Percentiles rank a stretch among this genome's conserved stretches.
phyloP scores from a whole-genome alignment of 208 protist genomes.

The Acanthamoeba healyi region DNA sequence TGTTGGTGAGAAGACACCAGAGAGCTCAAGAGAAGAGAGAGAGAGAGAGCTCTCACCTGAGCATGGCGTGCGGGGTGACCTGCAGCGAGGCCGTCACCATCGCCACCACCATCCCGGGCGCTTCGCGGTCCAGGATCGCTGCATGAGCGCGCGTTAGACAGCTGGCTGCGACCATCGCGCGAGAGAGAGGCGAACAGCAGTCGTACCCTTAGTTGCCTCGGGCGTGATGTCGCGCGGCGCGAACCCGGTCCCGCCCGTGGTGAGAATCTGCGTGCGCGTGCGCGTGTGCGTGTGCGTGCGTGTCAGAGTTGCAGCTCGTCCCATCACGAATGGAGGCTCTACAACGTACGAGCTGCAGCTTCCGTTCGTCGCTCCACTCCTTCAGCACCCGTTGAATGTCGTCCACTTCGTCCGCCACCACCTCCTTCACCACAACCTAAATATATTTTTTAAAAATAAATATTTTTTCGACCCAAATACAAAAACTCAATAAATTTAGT shows the following conservation, averaged over 20 bases:
- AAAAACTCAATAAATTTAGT: too few species aligned
- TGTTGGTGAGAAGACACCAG: background rate
- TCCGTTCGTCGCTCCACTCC: constrained; percentile 69
- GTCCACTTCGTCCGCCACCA: constrained; percentile 78
- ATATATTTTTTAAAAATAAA: background rate
- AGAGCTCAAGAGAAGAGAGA: background rate
- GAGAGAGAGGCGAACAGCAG: background rate
- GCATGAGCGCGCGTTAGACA: background rate
- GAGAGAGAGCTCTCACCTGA: background rate
- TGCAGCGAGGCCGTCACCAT: constrained; percentile 77
- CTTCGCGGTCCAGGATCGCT: constrained; percentile 68
- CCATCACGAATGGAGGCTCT: background rate
- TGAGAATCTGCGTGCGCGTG: constrained; percentile 1
- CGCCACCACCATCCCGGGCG: constrained; percentile 79
- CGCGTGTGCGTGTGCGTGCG: too few species aligned
- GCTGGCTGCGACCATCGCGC: background rate
- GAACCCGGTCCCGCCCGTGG: constrained; percentile 83
- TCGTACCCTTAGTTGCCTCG: constrained; percentile 78
- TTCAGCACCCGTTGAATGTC: constrained; percentile 63
- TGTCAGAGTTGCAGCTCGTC: background rate
- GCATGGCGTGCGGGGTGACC: constrained; percentile 79
- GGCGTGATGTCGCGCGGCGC: constrained; percentile 83
- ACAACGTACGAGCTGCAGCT: constrained; percentile 22
- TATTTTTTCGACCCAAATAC: background rate
- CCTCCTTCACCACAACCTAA: background rate